Evolutionary conservation across 352 stramenopile genomes (phyloP), one percentile per base, ranked within the genome.

Genomic region (Globisporangium canariense): DNA sequence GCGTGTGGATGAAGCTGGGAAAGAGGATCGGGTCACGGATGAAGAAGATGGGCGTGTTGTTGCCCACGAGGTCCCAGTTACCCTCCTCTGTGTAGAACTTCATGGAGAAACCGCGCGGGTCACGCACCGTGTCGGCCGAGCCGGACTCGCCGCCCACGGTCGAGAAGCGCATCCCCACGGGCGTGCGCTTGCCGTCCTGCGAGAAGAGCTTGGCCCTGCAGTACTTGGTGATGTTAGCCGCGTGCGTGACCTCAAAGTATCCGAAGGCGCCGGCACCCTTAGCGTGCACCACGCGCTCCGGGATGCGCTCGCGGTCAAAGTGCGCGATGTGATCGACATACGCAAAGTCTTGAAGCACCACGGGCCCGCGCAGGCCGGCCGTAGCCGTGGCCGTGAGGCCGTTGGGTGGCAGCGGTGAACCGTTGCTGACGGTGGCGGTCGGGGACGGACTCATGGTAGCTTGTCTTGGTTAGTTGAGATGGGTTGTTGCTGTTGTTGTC

Each of bases 21-120:
- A 97, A 97, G 25, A 97, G 77, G 38, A 97, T 93, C 10, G 91
- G 83, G 69, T 98, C 92, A 16, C 92, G 82, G 65, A 98, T 93
- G 70, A 98, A 98, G 70, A 98, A 98, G 46, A 98, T 90, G 13
- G 93, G 93, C 60, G 91, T 97, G 75, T 98, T 97, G 80, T 97
- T 97, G 28, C 90, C 91, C 46, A 98, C 91, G 16, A 98, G 58
- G 71, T 98, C 93, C 87, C 92, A 98, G 73, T 98, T 97, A 25
- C 93, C 93, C 54, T 98, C 90, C 60, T 97, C 85, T 34, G 90
- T 97, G 79, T 98, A 97, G 61, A 98, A 97, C 73, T 98, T 98
- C 41, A 98, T 78, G 3, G 93, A 88, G 68, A 97, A 98, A 2
- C 93, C 93, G 22, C 93, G 77, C 3, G 89, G 88, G 64, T 98